Conservation (phyloP, 768 basidiomycete genomes). For the Phanerochaete carnosa region DNA sequence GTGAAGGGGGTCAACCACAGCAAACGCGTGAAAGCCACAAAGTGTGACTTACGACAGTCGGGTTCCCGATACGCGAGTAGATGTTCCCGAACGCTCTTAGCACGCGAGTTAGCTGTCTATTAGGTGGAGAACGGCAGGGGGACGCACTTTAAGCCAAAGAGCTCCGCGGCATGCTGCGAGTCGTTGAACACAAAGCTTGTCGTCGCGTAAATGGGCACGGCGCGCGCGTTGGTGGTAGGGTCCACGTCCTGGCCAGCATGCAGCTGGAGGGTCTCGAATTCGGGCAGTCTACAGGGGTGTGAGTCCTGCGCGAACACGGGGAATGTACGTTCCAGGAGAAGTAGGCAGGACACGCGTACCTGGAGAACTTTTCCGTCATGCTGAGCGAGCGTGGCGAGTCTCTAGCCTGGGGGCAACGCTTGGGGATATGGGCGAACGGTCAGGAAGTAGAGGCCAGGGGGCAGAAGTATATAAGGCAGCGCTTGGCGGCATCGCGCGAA, state of each 20-base stretch:
- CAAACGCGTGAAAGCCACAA: not conserved
- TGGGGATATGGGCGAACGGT: not conserved
- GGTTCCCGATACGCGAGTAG: slow-evolving; percentile 69
- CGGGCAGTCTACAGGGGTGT: slow-evolving; percentile 38
- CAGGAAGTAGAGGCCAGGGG: not conserved
- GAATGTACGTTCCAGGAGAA: not conserved
- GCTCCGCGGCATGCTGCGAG: slow-evolving; percentile 69
- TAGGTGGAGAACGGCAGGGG: not conserved
- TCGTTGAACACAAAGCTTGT: slow-evolving; percentile 75
- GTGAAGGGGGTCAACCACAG: not conserved
- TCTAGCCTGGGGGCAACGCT: not conserved
- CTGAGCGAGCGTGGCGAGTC: not conserved
- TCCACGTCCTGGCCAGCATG: slow-evolving; percentile 73
- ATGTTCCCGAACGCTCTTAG: slow-evolving; percentile 52
- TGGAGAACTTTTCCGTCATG: slow-evolving; percentile 18
- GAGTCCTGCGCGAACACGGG: not conserved
- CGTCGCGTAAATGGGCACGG: slow-evolving; percentile 73
- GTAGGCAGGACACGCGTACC: slow-evolving; percentile 9
- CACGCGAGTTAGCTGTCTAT: not conserved
- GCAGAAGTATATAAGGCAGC: not conserved
- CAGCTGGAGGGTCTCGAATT: slow-evolving; percentile 78
- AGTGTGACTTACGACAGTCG: slow-evolving; percentile 48
- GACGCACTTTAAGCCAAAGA: slow-evolving; percentile 57
- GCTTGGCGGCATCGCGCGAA: not conserved
- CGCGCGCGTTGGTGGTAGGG: slow-evolving; percentile 65